These are phyloP conservation scores for Lodderomyces parapsilosis DNA, from an alignment of 1,139 yeast genomes.

Conservation along the genomic window DNA sequence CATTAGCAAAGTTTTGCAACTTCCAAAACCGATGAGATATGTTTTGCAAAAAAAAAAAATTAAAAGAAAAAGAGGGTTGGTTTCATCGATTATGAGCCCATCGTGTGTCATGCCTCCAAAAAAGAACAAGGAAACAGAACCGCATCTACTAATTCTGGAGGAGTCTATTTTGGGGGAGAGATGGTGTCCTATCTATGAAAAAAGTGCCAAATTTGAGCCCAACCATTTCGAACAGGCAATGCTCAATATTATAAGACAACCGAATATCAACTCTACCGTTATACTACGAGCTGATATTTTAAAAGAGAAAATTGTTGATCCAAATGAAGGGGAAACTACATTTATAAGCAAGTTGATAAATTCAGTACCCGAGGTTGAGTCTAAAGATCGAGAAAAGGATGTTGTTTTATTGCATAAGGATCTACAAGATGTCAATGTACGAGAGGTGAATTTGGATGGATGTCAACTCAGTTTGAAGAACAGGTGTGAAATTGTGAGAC, in stretches of 20 bases:
- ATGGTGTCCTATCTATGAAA: constrained; percentile 62
- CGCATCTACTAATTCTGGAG: constrained; percentile 7
- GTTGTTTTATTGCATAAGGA: constrained; percentile 45
- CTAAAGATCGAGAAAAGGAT: constrained; percentile 19
- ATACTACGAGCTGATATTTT: constrained; percentile 86
- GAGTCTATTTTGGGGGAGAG: constrained; percentile 56
- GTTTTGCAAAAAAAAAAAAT: constrained; percentile 1
- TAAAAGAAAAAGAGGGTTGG: constrained; percentile 1
- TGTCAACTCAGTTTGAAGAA: constrained; percentile 32
- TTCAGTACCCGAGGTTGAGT: constrained; percentile 33
- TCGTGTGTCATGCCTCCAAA: not conserved
- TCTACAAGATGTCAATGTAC: constrained; percentile 55
- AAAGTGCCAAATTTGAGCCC: constrained; percentile 43
- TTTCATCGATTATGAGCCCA: not conserved
- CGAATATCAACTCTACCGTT: constrained; percentile 90
- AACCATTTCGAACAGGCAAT: constrained; percentile 72
- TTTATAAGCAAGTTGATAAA: constrained; percentile 33
- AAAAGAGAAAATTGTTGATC: constrained; percentile 48
- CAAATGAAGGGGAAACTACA: constrained; percentile 33
- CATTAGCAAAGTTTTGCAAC: too few relatives aligned
- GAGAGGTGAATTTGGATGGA: constrained; percentile 40
- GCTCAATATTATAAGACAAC: constrained; percentile 77
- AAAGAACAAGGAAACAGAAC: not conserved
- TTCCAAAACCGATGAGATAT: not conserved
- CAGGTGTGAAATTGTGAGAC: constrained; percentile 60